Evolutionary conservation across 1,284 basidiomycete genomes (phyloP).

Genomic region (Tilletiaria anomala): DNA sequence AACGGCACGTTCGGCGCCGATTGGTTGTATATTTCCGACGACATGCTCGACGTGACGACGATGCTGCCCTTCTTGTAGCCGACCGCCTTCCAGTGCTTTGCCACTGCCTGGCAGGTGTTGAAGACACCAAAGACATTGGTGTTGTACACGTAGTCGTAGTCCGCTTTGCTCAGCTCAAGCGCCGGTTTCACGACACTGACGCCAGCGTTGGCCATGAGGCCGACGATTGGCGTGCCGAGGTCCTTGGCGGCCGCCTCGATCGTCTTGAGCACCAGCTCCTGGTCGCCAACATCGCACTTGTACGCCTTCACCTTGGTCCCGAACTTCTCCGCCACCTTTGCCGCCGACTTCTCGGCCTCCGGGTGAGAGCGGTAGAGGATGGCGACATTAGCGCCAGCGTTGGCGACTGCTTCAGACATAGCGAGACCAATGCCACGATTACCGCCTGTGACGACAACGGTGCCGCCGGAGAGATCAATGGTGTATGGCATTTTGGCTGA

Average conservation of each 20-base stretch:
- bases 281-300: slow-evolving; percentile 39
- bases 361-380: slow-evolving; percentile 38
- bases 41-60: slow-evolving; percentile 38
- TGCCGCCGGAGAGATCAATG: slow-evolving; percentile 17
- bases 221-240: slow-evolving; percentile 29
- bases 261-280: slow-evolving; percentile 30
- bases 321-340: slow-evolving; percentile 31
- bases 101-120: slow-evolving; percentile 36
- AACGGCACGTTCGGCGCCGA: slow-evolving; percentile 30
- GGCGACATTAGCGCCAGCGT: slow-evolving; percentile 37
- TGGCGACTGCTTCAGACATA: slow-evolving; percentile 33
- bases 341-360: slow-evolving; percentile 34
- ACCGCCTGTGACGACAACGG: slow-evolving; percentile 46
- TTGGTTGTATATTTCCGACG: slow-evolving; percentile 39
- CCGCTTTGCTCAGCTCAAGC: slow-evolving; percentile 35
- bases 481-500: slow-evolving; percentile 7
- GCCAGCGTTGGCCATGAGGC: slow-evolving; percentile 35
- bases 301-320: slow-evolving; percentile 37
- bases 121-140: slow-evolving; percentile 40
- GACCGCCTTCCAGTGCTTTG: slow-evolving; percentile 38
- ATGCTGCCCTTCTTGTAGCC: slow-evolving; percentile 37
- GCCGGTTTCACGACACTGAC: slow-evolving; percentile 38
- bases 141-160: slow-evolving; percentile 38
- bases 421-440: slow-evolving; percentile 37
- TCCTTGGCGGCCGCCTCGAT: slow-evolving; percentile 29